These are phyloP conservation scores for Linnemannia zychae DNA, from an alignment of 192 early-diverging fungal species.

Conservation along the genomic window DNA sequence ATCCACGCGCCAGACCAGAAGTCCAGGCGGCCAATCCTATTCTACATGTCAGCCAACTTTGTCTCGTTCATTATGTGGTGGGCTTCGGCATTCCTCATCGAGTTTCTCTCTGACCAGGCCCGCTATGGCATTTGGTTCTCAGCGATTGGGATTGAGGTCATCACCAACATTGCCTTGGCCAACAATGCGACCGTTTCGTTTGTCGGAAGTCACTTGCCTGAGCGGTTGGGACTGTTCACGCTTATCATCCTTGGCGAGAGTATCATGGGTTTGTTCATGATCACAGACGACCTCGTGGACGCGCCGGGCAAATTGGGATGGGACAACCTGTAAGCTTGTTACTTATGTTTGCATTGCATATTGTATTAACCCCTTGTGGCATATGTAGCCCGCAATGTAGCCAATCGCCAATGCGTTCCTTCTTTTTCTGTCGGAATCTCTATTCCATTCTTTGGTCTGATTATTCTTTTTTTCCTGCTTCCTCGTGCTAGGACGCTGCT, in stretches of 20 bases:
- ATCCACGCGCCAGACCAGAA: conserved; percentile 37
- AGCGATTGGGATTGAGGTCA: conserved; percentile 56
- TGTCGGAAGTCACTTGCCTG: conserved; percentile 60
- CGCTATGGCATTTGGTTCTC: conserved; percentile 61
- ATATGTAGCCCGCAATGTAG: neutral
- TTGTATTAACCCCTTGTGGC: neutral
- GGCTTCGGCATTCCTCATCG: conserved; percentile 32
- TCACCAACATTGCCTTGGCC: conserved; percentile 50
- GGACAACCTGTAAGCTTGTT: conserved; percentile 42
- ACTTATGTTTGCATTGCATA: neutral
- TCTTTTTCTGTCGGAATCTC: neutral
- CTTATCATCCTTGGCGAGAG: conserved; percentile 60
- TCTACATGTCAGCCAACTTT: conserved; percentile 43
- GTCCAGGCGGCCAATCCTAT: conserved; percentile 22
- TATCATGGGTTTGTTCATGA: conserved; percentile 39
- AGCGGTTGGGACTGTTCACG: conserved; percentile 63
- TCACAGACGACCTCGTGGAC: conserved; percentile 36
- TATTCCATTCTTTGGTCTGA: neutral
- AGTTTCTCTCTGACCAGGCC: conserved; percentile 24
- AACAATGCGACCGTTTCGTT: conserved; percentile 58
- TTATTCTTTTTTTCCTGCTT: neutral
- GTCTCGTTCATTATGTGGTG: conserved; percentile 45
- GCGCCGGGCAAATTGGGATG: conserved; percentile 55
- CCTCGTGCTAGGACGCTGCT: conserved; percentile 38
- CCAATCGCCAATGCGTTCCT: neutral